Evolutionary conservation across 2,329 filamentous ascomycete species (phyloP), one percentile per base, ranked within the genome.

Genomic region (Xylariaceae sp.): DNA sequence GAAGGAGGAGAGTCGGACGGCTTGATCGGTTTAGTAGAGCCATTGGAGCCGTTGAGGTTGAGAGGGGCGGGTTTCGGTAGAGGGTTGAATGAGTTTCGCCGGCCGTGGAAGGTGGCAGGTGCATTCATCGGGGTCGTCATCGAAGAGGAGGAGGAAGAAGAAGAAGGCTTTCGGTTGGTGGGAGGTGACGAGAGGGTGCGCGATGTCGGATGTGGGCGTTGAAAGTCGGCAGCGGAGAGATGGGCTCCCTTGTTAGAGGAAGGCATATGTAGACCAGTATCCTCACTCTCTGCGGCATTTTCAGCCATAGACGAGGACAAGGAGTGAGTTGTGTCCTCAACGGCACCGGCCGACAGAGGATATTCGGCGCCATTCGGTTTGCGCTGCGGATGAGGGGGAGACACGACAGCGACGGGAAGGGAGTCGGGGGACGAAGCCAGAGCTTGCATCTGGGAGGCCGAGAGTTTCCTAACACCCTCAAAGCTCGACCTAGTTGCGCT

Each of bases 381-480:
- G 48, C 47, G 56, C 36, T 46, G 55, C 10, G 39, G n/a, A 16
- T 32, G 58, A 20, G 45, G 42, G 6, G 63, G 59, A n/a, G n/a
- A n/a, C 3, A 73, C 63, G 12, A 73, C 62, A 2, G 75, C 74
- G 1, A 83, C 62, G 11, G 80, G 80, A 2, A 84, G 64, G 1
- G 79, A 82, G 22, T 80, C 76, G 5, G 78, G 77, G 2, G 75
- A 71, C 22, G 71, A 73, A 12, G 76, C 74, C 47, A 84, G 64
- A 48, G 79, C 74, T 42, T 79, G 74, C 59, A 83, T 80, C 55
- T 81, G 76, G 29, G 70, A 74, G 6, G 76, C 76, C 0, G 79
- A 80, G 21, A 83, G 67, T 29, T 77, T 73, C 44, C 76, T 71
- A 37, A 80, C 64, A 38, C 66, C 71, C 48, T 72, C 74, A 25